Percentiles rank a stretch among this genome's conserved stretches.
Conservation (phyloP, 2,329 filamentous ascomycete genomes). For the Sporothrix dimorphospora region DNA sequence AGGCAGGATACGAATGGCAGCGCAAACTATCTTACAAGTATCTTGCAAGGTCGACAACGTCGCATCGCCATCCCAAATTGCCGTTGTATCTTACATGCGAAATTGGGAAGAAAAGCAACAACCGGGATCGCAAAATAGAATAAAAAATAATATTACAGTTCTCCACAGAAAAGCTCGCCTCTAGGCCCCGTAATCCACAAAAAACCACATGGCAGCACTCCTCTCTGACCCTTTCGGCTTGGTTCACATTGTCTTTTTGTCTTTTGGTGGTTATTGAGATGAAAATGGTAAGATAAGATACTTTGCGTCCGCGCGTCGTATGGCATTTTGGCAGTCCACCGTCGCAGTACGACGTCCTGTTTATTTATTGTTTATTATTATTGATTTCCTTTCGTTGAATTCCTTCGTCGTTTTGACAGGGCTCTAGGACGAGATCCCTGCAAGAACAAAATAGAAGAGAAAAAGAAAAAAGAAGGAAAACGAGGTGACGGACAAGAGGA, state of each 20-base stretch:
- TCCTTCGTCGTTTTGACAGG: not conserved
- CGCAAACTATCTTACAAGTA: no score
- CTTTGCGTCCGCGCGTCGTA: not conserved
- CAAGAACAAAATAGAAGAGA: not conserved
- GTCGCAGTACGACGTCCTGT: slow-evolving; percentile 11
- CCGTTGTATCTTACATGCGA: not conserved
- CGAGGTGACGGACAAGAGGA: no score
- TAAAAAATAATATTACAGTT: not conserved
- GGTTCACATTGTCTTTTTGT: not conserved
- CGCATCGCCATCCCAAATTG: not conserved
- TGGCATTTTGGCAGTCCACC: not conserved
- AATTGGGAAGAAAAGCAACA: not conserved
- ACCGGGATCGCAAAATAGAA: not conserved
- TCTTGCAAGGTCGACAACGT: no score
- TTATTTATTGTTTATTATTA: not conserved
- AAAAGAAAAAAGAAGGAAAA: not conserved
- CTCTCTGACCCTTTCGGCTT: not conserved
- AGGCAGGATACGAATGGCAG: no score
- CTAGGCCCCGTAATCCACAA: slow-evolving; percentile 4
- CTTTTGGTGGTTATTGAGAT: no score
- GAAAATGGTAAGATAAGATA: not conserved
- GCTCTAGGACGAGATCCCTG: not conserved
- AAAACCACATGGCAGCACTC: slow-evolving; percentile 24
- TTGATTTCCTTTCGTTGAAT: not conserved
- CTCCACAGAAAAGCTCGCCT: slow-evolving; percentile 12